Percentiles rank a stretch among this genome's conserved stretches.
Evolutionary conservation across 73 alveolate genomes (phyloP).

Genomic region (Paramecium tetraurelia): DNA sequence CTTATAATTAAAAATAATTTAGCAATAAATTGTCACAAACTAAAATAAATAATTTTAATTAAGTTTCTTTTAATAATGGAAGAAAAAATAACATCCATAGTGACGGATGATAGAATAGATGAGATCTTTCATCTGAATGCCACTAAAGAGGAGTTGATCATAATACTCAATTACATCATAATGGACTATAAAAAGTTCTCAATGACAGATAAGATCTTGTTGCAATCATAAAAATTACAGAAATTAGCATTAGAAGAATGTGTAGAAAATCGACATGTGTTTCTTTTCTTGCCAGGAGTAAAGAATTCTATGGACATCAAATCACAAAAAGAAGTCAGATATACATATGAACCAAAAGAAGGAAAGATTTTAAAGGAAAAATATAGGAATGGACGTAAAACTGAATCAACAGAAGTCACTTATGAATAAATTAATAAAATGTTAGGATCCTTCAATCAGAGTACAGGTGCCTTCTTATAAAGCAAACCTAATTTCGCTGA

Average conservation of each 20-base stretch:
- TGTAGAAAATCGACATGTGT: neutral
- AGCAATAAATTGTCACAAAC: neutral
- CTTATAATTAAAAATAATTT: neutral
- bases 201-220: neutral
- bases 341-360: neutral
- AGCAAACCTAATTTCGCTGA: neutral
- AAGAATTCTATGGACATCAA: neutral
- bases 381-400: neutral
- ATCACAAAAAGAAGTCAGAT: neutral
- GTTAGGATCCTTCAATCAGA: neutral
- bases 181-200: neutral
- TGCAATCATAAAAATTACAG: neutral
- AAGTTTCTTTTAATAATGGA: neutral
- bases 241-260: neutral
- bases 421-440: neutral
- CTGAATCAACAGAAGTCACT: neutral
- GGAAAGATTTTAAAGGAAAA: neutral
- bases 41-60: neutral
- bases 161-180: neutral
- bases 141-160: neutral
- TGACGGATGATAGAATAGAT: conserved; percentile 21
- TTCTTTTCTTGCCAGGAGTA: neutral
- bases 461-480: conserved; percentile 18
- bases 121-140: neutral
- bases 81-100: conserved; percentile 5